Percentiles rank a stretch among this genome's conserved stretches.
phyloP scores from a whole-genome alignment of 371 early-diverging fungal species.

The Circinella minor region DNA sequence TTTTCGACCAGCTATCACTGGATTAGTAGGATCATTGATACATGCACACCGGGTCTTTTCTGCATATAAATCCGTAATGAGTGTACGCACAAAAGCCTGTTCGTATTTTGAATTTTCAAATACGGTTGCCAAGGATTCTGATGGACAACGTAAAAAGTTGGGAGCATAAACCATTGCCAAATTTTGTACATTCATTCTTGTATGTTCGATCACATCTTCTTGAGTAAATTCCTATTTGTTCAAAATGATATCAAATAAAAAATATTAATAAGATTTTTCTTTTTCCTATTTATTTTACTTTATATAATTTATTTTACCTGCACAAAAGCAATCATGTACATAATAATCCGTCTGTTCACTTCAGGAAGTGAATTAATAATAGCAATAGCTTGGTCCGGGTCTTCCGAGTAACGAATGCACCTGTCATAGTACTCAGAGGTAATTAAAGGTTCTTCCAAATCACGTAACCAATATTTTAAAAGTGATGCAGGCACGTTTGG shows the following conservation, averaged over 20 bases:
- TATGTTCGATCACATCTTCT: conserved; percentile 66
- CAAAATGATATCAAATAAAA: not conserved
- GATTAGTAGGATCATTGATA: conserved; percentile 7
- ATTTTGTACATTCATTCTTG: conserved; percentile 89
- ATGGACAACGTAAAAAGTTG: conserved; percentile 88
- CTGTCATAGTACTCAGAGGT: conserved; percentile 76
- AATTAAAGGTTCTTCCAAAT: conserved; percentile 91
- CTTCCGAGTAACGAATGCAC: conserved; percentile 68
- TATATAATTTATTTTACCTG: conserved; percentile 50
- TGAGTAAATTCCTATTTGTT: conserved; percentile 69
- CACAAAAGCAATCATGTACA: conserved; percentile 84
- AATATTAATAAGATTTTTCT: not conserved
- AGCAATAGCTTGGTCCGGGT: conserved; percentile 58
- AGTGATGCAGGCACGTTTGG: conserved; percentile 94
- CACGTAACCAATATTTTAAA: conserved; percentile 92
- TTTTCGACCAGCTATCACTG: not conserved
- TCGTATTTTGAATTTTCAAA: conserved; percentile 85
- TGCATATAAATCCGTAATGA: conserved; percentile 34
- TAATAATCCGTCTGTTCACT: conserved; percentile 76
- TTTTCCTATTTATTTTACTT: not conserved
- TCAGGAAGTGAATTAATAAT: conserved; percentile 77
- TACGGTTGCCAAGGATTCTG: conserved; percentile 74
- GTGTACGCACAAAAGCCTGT: conserved; percentile 48
- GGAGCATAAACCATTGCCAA: conserved; percentile 98
- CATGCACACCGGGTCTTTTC: conserved; percentile 32